Evolutionary conservation across 2,329 filamentous ascomycete genomes (phyloP).

Genomic region (Lachnellula arida): DNA sequence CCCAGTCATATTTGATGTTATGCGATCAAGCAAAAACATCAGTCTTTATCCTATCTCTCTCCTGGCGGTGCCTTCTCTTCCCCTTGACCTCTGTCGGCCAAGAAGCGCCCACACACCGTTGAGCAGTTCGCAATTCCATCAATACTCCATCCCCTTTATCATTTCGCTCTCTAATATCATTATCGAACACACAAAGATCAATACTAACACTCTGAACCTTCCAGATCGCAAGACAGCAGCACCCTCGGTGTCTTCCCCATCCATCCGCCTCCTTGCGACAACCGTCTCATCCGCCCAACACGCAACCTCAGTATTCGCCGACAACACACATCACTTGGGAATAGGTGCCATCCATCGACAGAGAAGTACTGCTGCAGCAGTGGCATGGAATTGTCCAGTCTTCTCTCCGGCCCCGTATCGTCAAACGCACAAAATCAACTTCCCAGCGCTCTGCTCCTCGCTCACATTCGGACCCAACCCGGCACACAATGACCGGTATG

Average conservation of each 20-base stretch:
- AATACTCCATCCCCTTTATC: conserved; percentile 22
- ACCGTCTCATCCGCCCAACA: conserved; percentile 11
- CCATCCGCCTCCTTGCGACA: conserved; percentile 28
- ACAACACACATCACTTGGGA: conserved; percentile 14
- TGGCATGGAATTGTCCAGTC: conserved; percentile 23
- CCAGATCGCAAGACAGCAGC: conserved; percentile 17
- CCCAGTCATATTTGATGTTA: conserved; percentile 21
- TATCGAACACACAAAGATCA: conserved; percentile 11
- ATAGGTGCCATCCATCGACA: conserved; percentile 11
- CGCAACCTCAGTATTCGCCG: conserved; percentile 10
- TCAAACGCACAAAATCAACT: conserved; percentile 26
- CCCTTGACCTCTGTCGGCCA: conserved; percentile 18
- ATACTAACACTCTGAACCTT: conserved; percentile 18
- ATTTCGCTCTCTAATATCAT: conserved; percentile 19
- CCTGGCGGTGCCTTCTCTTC: conserved; percentile 13
- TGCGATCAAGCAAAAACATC: conserved; percentile 30
- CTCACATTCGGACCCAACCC: conserved; percentile 26
- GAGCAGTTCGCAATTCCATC: conserved; percentile 27
- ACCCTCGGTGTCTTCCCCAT: conserved; percentile 21
- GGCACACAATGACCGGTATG: conserved; percentile 26
- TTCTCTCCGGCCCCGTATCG: conserved; percentile 19
- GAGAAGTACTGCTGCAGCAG: conserved; percentile 3
- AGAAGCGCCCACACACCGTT: conserved; percentile 21
- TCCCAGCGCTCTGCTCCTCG: conserved; percentile 19
- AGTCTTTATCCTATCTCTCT: conserved; percentile 10